Conservation (phyloP, 768 basidiomycete genomes). For the Coprinopsis cinerea region DNA sequence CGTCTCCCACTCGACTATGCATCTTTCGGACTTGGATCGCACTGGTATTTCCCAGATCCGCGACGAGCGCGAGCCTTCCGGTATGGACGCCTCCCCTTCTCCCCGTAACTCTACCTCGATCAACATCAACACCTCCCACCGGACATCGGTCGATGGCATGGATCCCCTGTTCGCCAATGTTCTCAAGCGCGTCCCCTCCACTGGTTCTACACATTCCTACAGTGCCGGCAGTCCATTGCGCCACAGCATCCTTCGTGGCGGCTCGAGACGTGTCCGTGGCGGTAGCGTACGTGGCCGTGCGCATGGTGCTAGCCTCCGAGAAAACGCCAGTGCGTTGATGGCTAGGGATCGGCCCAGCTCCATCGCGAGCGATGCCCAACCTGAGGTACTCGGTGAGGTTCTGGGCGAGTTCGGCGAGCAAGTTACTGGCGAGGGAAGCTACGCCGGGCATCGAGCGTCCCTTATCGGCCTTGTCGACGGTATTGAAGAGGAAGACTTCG, state of each 20-base stretch:
- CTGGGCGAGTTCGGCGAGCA: conserved; percentile 27
- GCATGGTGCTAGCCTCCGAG: conserved; percentile 63
- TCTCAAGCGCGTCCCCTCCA: conserved; percentile 52
- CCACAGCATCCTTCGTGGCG: conserved; percentile 44
- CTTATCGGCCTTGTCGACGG: conserved; percentile 9
- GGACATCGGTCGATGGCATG: conserved; percentile 79
- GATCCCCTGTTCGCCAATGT: conserved; percentile 81
- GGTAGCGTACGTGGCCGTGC: conserved; percentile 46
- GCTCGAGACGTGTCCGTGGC: conserved; percentile 19
- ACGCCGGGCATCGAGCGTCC: conserved; percentile 1
- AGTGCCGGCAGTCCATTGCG: conserved; percentile 66
- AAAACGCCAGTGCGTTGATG: conserved; percentile 20
- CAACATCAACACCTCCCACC: conserved; percentile 43
- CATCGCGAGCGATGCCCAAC: conserved; percentile 52
- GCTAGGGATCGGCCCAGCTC: conserved; percentile 52
- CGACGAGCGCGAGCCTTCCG: conserved; percentile 16
- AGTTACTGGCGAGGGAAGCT: not conserved
- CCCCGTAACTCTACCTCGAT: conserved; percentile 21
- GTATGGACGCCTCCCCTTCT: conserved; percentile 3
- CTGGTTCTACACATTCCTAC: conserved; percentile 36
- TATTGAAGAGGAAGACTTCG: conserved; percentile 31
- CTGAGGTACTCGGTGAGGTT: conserved; percentile 67
- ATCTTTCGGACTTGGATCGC: conserved; percentile 11
- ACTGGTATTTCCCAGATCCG: conserved; percentile 11
- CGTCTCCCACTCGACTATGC: conserved; percentile 6